These are phyloP conservation scores for Verticillium alfalfae DNA, from an alignment of 2,329 filamentous ascomycete species.

Conservation along the genomic window DNA sequence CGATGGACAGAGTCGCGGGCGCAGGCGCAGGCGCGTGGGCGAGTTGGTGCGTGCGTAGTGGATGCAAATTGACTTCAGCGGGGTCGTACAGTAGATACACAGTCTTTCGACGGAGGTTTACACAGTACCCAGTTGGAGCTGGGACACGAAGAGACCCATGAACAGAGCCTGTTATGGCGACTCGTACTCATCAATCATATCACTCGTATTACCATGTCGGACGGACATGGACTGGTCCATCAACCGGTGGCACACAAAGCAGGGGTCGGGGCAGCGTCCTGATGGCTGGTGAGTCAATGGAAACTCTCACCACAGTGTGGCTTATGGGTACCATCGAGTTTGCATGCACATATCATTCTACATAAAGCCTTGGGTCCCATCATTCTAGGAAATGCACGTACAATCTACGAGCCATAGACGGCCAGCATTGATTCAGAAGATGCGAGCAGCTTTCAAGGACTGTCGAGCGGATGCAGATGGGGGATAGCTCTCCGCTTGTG, in stretches of 20 bases:
- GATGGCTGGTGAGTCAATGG: background rate
- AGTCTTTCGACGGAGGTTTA: background rate
- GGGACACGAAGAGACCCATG: background rate
- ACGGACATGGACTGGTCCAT: background rate
- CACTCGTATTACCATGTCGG: background rate
- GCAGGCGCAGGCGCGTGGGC: background rate
- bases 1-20: conserved; percentile 4
- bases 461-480: background rate
- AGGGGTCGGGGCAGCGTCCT: background rate
- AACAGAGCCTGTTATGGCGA: background rate
- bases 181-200: background rate
- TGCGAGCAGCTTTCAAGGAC: background rate
- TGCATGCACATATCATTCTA: too few relatives aligned
- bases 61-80: background rate
- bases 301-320: background rate
- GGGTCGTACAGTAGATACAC: background rate
- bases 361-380: background rate
- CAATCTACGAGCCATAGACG: too few relatives aligned
- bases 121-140: background rate
- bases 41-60: background rate
- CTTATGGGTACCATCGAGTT: background rate
- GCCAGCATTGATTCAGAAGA: background rate
- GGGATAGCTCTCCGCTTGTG: background rate
- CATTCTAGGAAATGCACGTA: background rate
- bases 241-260: background rate